phyloP scores from a whole-genome alignment of 2,329 filamentous ascomycete genomes.

The Colletotrichum falcatum region DNA sequence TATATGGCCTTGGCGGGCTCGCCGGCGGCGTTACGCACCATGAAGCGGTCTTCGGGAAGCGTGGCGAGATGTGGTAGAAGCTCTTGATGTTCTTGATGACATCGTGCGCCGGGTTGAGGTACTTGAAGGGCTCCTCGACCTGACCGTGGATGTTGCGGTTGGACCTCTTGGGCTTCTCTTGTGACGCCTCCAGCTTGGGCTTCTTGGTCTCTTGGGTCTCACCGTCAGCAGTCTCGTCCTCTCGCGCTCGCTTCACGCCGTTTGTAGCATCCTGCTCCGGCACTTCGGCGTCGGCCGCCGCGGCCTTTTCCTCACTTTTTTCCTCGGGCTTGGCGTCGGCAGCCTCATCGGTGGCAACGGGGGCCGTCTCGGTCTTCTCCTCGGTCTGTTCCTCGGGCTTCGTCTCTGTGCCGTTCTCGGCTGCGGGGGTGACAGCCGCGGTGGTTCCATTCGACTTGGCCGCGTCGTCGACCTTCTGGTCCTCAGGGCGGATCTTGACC shows the following conservation, averaged over 20 bases:
- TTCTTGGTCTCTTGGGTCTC: slow-evolving; percentile 54
- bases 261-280: slow-evolving; percentile 38
- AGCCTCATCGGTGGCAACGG: background rate
- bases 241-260: slow-evolving; percentile 51
- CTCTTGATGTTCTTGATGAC: slow-evolving; percentile 81
- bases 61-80: slow-evolving; percentile 86
- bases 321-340: slow-evolving; percentile 21
- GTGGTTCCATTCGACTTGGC: slow-evolving; percentile 38
- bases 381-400: slow-evolving; percentile 27
- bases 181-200: slow-evolving; percentile 54
- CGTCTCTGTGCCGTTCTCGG: slow-evolving; percentile 36
- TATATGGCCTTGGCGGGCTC: slow-evolving; percentile 95
- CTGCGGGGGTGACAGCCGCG: slow-evolving; percentile 34
- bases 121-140: slow-evolving; percentile 95
- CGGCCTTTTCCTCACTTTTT: slow-evolving; percentile 18
- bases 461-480: slow-evolving; percentile 69
- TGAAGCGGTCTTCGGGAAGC: slow-evolving; percentile 90
- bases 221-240: slow-evolving; percentile 49
- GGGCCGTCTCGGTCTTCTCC: slow-evolving; percentile 38
- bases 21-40: slow-evolving; percentile 93
- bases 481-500: slow-evolving; percentile 72
- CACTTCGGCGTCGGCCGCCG: slow-evolving; percentile 31
- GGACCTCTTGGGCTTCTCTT: slow-evolving; percentile 48
- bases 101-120: slow-evolving; percentile 78
- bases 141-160: slow-evolving; percentile 62